These are phyloP conservation scores for Tuctoria greenei DNA, from an alignment of 176 grass and related monocot genomes.

Conservation along the genomic window DNA sequence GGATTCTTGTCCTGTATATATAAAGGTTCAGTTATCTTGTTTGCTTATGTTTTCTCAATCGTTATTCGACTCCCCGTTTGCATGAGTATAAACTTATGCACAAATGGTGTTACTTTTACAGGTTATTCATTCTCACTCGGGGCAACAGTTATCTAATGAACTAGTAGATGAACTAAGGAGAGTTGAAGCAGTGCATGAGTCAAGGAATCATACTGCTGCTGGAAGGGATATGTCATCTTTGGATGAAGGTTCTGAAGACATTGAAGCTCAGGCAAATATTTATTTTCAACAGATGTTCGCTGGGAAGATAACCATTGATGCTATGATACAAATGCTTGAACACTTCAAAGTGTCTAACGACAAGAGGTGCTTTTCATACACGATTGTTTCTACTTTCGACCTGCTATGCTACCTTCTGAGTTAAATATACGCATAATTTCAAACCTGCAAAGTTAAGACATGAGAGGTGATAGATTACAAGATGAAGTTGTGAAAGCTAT, in stretches of 20 bases:
- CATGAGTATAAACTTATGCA: constrained; percentile 24
- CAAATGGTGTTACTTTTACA: constrained; percentile 38
- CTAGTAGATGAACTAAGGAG: constrained; percentile 77
- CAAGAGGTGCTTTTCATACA: constrained; percentile 50
- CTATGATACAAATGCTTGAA: constrained; percentile 89
- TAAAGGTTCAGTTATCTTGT: constrained; percentile 53
- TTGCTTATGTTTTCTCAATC: constrained; percentile 18
- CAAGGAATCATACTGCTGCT: constrained; percentile 47
- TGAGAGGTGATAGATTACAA: neutral
- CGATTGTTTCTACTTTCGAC: neutral
- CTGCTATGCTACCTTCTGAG: constrained; percentile 10
- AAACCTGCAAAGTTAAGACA: constrained; percentile 1
- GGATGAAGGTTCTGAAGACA: constrained; percentile 61
- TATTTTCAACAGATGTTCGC: constrained; percentile 98
- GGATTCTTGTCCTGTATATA: constrained; percentile 67
- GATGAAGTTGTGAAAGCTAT: neutral
- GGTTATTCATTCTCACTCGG: constrained; percentile 74
- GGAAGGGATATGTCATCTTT: constrained; percentile 42
- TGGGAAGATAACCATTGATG: constrained; percentile 71
- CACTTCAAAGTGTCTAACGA: constrained; percentile 90
- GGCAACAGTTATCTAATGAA: constrained; percentile 61
- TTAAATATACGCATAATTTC: neutral
- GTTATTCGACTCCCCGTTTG: constrained; percentile 6
- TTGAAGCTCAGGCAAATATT: constrained; percentile 66
- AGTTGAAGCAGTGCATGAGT: constrained; percentile 48